Percentiles rank a stretch among this genome's conserved stretches.
phyloP scores from a whole-genome alignment of 257 asterid genomes.

The Anisodus tanguticus region DNA sequence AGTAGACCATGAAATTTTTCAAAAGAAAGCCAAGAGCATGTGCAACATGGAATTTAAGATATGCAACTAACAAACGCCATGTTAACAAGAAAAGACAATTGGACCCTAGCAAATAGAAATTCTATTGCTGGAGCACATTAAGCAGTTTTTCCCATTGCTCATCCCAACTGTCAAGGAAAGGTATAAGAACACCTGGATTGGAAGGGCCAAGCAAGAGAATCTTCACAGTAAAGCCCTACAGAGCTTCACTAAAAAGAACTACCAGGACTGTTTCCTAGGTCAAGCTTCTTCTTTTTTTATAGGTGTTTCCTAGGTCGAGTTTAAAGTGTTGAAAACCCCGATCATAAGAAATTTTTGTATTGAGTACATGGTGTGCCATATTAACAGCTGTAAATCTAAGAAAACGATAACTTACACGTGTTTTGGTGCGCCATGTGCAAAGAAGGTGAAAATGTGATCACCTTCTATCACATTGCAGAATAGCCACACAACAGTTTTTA shows the following conservation, averaged over 20 bases:
- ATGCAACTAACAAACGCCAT: constrained; percentile 7
- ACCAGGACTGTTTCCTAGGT: constrained; percentile 7
- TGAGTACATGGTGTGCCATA: constrained; percentile 12
- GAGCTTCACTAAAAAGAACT: constrained; percentile 11
- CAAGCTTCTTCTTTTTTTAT: background rate
- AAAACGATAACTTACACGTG: background rate
- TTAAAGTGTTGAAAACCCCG: constrained; percentile 14
- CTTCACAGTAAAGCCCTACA: background rate
- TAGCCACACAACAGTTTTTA: background rate
- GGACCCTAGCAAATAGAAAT: constrained; percentile 2
- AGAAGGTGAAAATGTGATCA: background rate
- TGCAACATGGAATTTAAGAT: constrained; percentile 5
- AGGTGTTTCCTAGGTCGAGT: background rate
- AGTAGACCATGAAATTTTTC: background rate
- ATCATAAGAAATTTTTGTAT: background rate
- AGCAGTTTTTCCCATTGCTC: background rate
- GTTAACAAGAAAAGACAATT: background rate
- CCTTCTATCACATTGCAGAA: background rate
- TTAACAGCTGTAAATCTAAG: constrained; percentile 3
- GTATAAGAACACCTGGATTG: constrained; percentile 4
- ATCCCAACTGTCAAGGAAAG: constrained; percentile 13
- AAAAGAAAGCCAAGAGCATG: background rate
- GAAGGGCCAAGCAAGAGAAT: constrained; percentile 18
- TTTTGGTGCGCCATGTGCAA: constrained; percentile 5
- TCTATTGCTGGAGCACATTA: constrained; percentile 14